Evolutionary conservation across 73 alveolate genomes (phyloP).

Genomic region (Tetrahymena elliotti): DNA sequence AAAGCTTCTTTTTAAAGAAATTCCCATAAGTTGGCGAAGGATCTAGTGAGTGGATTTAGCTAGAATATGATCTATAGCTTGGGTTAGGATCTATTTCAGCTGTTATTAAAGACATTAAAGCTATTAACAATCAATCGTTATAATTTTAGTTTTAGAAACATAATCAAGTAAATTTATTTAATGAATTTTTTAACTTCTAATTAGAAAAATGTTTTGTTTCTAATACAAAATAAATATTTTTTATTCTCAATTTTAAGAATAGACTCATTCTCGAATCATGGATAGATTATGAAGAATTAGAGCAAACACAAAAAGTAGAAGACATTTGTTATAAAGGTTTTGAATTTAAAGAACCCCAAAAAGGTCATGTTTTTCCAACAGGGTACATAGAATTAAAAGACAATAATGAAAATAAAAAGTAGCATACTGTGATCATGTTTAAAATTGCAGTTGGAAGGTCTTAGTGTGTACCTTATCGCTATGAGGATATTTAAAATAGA

Average conservation of each 20-base stretch:
- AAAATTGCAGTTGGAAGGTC: conserved; percentile 49
- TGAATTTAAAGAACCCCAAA: conserved; percentile 9
- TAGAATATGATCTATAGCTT: not conserved
- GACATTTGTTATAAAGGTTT: conserved; percentile 44
- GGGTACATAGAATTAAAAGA: conserved; percentile 31
- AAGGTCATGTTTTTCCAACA: conserved; percentile 39
- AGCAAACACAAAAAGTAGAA: conserved; percentile 21
- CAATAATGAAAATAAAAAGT: not conserved
- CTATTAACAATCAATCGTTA: not conserved
- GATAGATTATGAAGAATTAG: conserved; percentile 21
- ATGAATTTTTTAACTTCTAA: no score
- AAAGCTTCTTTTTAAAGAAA: not conserved
- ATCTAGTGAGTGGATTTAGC: not conserved
- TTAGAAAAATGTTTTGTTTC: no score
- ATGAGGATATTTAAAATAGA: conserved; percentile 8
- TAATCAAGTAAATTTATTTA: not conserved
- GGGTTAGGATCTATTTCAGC: not conserved
- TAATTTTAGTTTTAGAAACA: not conserved
- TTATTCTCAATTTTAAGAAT: not conserved
- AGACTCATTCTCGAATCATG: conserved; percentile 35
- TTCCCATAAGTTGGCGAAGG: not conserved
- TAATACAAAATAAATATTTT: no score
- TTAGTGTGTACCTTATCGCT: conserved; percentile 30
- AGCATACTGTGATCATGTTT: conserved; percentile 11
- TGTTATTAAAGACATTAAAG: not conserved